These are phyloP conservation scores for Tephrocybe sp. DNA, from an alignment of 768 basidiomycete genomes.

Conservation along the genomic window DNA sequence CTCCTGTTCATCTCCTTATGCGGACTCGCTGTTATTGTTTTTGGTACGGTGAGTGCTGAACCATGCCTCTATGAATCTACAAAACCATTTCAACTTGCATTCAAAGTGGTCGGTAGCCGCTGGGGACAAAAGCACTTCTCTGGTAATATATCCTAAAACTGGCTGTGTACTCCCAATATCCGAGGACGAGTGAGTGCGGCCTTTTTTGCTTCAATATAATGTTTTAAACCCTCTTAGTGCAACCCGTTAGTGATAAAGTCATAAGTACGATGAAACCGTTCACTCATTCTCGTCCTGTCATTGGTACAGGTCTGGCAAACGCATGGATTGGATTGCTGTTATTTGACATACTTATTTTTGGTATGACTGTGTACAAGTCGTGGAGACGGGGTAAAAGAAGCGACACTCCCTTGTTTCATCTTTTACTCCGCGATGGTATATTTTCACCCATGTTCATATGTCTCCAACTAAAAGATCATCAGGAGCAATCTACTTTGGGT, in stretches of 20 bases:
- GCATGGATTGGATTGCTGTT: conserved; percentile 39
- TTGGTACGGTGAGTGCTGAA: conserved; percentile 23
- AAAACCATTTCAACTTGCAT: background rate
- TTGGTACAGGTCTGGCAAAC: conserved; percentile 29
- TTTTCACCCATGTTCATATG: background rate
- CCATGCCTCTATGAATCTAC: background rate
- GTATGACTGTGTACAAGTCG: conserved; percentile 39
- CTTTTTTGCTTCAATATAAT: background rate
- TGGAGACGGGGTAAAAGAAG: conserved; percentile 20
- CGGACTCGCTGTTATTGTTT: conserved; percentile 24
- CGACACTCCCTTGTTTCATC: conserved; percentile 23
- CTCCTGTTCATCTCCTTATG: conserved; percentile 25
- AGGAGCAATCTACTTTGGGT: conserved; percentile 45
- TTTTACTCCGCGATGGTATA: conserved; percentile 43
- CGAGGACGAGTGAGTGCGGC: background rate
- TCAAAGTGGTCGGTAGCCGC: background rate
- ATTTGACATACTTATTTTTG: conserved; percentile 39
- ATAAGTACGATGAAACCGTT: too few relatives aligned
- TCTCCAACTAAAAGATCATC: background rate
- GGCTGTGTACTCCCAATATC: background rate
- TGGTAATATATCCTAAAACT: background rate
- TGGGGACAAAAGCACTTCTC: background rate
- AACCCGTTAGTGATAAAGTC: background rate
- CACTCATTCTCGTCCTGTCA: too few relatives aligned
- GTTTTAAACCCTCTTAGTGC: too few relatives aligned